Conservation (phyloP, 331 rosid genomes). For the Quercus tomentella region DNA sequence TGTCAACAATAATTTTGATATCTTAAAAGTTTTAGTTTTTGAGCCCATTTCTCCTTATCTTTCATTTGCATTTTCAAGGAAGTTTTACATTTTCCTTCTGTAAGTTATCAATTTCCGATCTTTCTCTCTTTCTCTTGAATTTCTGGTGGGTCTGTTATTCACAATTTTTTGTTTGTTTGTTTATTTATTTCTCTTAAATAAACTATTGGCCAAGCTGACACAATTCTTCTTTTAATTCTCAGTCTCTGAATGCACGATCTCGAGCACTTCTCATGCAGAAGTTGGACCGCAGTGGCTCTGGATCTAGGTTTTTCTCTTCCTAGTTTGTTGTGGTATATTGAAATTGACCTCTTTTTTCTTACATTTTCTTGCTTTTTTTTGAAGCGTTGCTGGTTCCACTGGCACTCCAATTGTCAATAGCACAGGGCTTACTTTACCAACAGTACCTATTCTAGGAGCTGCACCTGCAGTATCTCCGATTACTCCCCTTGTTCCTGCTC, state of each 20-base stretch:
- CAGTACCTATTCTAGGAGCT: constrained; percentile 40
- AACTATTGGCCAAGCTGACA: constrained; percentile 5
- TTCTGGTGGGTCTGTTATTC: background rate
- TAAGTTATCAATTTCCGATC: background rate
- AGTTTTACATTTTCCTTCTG: background rate
- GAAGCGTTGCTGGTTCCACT: constrained; percentile 60
- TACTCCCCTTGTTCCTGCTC: constrained; percentile 45
- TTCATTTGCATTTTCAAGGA: too few relatives aligned
- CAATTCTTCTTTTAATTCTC: constrained; percentile 28
- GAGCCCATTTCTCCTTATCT: too few relatives aligned
- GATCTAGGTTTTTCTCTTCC: constrained; percentile 54
- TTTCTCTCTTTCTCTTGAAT: background rate
- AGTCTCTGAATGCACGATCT: constrained; percentile 86
- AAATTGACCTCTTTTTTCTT: constrained; percentile 16
- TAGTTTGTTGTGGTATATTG: background rate
- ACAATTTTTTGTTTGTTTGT: background rate
- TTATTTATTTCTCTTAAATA: background rate
- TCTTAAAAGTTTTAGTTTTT: too few relatives aligned
- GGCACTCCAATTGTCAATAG: constrained; percentile 48
- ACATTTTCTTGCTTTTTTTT: constrained; percentile 19
- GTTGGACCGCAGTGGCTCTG: constrained; percentile 85
- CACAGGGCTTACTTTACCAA: constrained; percentile 42
- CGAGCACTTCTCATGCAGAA: constrained; percentile 94
- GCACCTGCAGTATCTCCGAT: constrained; percentile 31
- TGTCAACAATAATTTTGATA: too few relatives aligned